These are phyloP conservation scores for Ophiocordyceps polyrhachis-furcata DNA, from an alignment of 2,329 filamentous ascomycete species.

Conservation along the genomic window DNA sequence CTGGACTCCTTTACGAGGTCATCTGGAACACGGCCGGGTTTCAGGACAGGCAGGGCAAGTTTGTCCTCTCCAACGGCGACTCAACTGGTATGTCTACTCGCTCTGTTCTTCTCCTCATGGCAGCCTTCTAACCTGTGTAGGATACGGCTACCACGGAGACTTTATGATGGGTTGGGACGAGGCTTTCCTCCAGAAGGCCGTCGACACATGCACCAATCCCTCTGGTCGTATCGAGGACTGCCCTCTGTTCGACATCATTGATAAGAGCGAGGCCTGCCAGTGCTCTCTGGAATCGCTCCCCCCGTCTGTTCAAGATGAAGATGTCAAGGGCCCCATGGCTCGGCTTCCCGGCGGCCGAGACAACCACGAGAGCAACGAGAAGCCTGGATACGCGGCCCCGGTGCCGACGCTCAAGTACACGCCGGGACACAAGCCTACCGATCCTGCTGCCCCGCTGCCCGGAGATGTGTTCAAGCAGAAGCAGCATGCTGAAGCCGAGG, in stretches of 20 bases:
- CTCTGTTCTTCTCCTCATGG: background rate
- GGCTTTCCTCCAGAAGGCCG: conserved; percentile 49
- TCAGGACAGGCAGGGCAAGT: conserved; percentile 42
- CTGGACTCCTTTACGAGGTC: conserved; percentile 67
- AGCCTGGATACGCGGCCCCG: background rate
- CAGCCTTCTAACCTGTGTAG: conserved; percentile 15
- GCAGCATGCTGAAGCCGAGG: conserved; percentile 1
- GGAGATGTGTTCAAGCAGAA: conserved; percentile 24
- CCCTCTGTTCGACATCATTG: conserved; percentile 52
- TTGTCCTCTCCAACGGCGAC: conserved; percentile 65
- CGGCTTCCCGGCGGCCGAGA: conserved; percentile 40
- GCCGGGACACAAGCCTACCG: conserved; percentile 14
- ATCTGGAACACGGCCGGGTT: conserved; percentile 63
- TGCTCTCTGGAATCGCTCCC: conserved; percentile 46
- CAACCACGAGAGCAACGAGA: conserved; percentile 6
- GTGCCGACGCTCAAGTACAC: conserved; percentile 12
- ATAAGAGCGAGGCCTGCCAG: conserved; percentile 31
- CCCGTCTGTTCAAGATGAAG: conserved; percentile 32
- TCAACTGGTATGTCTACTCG: conserved; percentile 37
- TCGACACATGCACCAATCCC: conserved; percentile 53
- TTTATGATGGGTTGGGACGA: conserved; percentile 65
- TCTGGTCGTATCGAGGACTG: conserved; percentile 58
- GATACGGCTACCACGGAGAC: conserved; percentile 61
- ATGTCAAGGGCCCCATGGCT: conserved; percentile 34
- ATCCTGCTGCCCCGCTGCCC: conserved; percentile 16